These are phyloP conservation scores for Fusarium sp. DNA, from an alignment of 2,329 filamentous ascomycete genomes.

Conservation along the genomic window DNA sequence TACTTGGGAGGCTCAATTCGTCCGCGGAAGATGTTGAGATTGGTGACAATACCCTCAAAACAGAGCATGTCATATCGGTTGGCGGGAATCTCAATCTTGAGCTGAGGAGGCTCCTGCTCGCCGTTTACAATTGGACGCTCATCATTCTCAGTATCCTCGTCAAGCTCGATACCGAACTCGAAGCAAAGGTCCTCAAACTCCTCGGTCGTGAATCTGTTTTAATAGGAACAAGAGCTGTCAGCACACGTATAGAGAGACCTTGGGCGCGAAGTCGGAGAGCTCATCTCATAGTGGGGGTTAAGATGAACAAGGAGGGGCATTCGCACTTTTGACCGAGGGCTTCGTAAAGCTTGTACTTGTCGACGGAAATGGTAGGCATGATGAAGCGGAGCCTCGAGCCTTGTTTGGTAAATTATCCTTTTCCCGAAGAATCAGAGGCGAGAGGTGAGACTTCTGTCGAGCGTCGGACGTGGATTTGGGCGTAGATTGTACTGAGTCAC, in stretches of 20 bases:
- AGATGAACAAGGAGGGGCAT: slow-evolving; percentile 33
- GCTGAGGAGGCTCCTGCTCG: slow-evolving; percentile 85
- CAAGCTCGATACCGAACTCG: slow-evolving; percentile 97
- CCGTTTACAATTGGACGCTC: slow-evolving; percentile 78
- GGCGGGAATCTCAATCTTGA: slow-evolving; percentile 98
- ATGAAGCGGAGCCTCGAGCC: slow-evolving; percentile 43
- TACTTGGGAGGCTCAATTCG: slow-evolving; percentile 81
- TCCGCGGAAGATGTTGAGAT: slow-evolving; percentile 93
- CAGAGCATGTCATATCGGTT: slow-evolving; percentile 96
- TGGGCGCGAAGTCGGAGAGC: slow-evolving; percentile 29
- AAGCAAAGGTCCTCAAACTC: slow-evolving; percentile 98
- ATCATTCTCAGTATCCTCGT: slow-evolving; percentile 87
- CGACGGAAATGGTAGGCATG: slow-evolving; percentile 96
- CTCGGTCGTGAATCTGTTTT: slow-evolving; percentile 79
- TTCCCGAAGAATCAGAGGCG: slow-evolving; percentile 27
- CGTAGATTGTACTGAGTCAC: slow-evolving; percentile 49
- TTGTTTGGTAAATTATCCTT: slow-evolving; percentile 19
- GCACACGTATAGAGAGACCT: slow-evolving; percentile 2
- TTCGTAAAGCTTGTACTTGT: slow-evolving; percentile 95
- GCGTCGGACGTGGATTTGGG: slow-evolving; percentile 30
- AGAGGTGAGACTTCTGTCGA: slow-evolving; percentile 29
- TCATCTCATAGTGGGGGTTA: slow-evolving; percentile 30
- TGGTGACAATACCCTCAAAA: slow-evolving; percentile 94
- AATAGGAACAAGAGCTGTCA: slow-evolving; percentile 25
- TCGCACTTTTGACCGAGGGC: slow-evolving; percentile 84